Evolutionary conservation across 805 yeast genomes (phyloP).

Genomic region (Yamadazyma phyllophila): DNA sequence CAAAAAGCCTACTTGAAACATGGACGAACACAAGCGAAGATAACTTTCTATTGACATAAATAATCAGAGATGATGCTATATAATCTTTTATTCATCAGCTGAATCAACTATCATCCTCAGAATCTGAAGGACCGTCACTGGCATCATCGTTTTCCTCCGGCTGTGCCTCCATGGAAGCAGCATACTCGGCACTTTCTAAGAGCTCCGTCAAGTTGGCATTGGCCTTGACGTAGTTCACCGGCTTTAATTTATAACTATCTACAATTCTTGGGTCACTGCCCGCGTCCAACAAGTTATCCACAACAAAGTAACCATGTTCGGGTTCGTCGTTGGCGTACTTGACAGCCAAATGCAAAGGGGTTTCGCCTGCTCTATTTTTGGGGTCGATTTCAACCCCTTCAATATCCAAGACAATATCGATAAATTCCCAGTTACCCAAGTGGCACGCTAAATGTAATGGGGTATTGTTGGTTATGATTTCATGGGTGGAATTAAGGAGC

Average conservation of each 20-base stretch:
- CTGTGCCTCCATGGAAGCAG: conserved; percentile 44
- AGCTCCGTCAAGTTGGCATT: conserved; percentile 56
- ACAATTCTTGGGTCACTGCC: conserved; percentile 73
- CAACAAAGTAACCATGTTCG: conserved; percentile 76
- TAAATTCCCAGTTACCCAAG: conserved; percentile 80
- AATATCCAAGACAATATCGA: conserved; percentile 78
- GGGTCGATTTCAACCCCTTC: conserved; percentile 93
- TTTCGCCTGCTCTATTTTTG: conserved; percentile 69
- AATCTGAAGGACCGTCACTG: conserved; percentile 22
- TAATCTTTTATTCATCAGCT: conserved; percentile 18
- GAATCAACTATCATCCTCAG: conserved; percentile 17
- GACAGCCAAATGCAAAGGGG: conserved; percentile 88
- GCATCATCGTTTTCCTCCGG: conserved; percentile 30
- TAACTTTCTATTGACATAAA: conserved; percentile 28
- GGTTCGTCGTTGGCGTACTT: conserved; percentile 75
- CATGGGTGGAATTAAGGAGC: conserved; percentile 61
- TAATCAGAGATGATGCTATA: not conserved
- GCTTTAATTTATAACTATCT: conserved; percentile 58
- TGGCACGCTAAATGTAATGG: conserved; percentile 80
- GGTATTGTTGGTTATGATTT: conserved; percentile 75
- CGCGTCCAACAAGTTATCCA: conserved; percentile 82
- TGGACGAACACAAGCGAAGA: conserved; percentile 50
- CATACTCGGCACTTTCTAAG: conserved; percentile 82
- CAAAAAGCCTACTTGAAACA: conserved; percentile 30
- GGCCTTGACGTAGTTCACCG: conserved; percentile 65